These are phyloP conservation scores for Leccinum pallidistipes DNA, from an alignment of 1,284 basidiomycete genomes.

Conservation along the genomic window DNA sequence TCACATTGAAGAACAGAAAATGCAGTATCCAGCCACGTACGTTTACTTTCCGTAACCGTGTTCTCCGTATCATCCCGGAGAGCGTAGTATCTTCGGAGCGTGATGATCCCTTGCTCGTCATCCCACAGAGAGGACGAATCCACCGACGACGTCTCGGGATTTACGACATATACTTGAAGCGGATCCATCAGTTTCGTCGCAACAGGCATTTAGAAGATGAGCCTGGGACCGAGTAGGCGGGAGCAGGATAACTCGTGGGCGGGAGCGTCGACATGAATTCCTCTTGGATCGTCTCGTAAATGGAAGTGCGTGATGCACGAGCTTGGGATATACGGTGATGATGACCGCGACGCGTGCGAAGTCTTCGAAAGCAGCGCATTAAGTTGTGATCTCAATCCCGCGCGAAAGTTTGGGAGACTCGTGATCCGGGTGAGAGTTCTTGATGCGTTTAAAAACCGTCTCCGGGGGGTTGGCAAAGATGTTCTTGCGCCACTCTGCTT, in stretches of 20 bases:
- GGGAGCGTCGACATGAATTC: slow-evolving; percentile 51
- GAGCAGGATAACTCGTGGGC: slow-evolving; percentile 23
- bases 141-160: slow-evolving; percentile 52
- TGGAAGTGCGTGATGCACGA: slow-evolving; percentile 61
- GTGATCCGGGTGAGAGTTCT: slow-evolving; percentile 31
- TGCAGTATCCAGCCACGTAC: slow-evolving; percentile 67
- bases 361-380: slow-evolving; percentile 52
- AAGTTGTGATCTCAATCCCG: slow-evolving; percentile 53
- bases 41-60: slow-evolving; percentile 66
- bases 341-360: slow-evolving; percentile 50
- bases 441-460: slow-evolving; percentile 29
- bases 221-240: background rate
- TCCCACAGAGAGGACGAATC: slow-evolving; percentile 53
- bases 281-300: slow-evolving; percentile 78
- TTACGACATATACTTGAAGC: slow-evolving; percentile 53
- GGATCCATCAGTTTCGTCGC: slow-evolving; percentile 36
- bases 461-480: slow-evolving; percentile 37
- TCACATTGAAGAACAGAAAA: slow-evolving; percentile 72
- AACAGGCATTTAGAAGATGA: slow-evolving; percentile 16
- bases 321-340: slow-evolving; percentile 66
- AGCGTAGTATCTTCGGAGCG: slow-evolving; percentile 65
- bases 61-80: slow-evolving; percentile 67
- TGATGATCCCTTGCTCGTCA: slow-evolving; percentile 59
- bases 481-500: slow-evolving; percentile 60
- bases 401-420: slow-evolving; percentile 41